Percentiles rank a stretch among this genome's conserved stretches.
phyloP scores from a whole-genome alignment of 2,329 filamentous ascomycete species.

The Ramularia endophylla region DNA sequence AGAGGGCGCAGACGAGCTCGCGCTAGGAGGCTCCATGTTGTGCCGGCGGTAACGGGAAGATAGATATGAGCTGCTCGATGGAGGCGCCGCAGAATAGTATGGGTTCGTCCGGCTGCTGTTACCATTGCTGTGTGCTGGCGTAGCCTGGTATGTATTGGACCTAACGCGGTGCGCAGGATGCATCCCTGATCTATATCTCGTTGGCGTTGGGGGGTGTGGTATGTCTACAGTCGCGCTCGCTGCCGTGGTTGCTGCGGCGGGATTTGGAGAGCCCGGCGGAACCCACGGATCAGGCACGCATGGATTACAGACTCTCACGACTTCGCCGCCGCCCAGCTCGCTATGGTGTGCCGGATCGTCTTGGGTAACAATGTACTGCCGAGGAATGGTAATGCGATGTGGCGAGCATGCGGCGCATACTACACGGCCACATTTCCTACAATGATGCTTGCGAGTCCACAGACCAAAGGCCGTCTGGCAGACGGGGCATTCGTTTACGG shows the following conservation, averaged over 20 bases:
- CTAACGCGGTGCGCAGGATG: too few relatives aligned
- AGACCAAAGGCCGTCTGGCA: constrained; percentile 75
- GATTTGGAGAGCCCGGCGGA: constrained; percentile 9
- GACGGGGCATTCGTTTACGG: constrained; percentile 78
- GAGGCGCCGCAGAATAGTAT: too few relatives aligned
- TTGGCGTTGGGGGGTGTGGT: constrained; percentile 2
- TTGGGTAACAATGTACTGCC: constrained; percentile 75
- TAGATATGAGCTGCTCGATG: too few relatives aligned
- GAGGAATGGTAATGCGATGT: constrained; percentile 88
- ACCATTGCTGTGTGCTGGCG: too few relatives aligned
- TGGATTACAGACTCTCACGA: constrained; percentile 65
- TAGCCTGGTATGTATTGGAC: too few relatives aligned
- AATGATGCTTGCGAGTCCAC: constrained; percentile 87
- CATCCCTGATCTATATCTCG: too few relatives aligned
- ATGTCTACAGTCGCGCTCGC: neutral
- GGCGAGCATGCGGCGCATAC: constrained; percentile 88
- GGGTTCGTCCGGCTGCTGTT: too few relatives aligned
- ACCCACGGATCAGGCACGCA: constrained; percentile 59
- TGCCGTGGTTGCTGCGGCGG: too few relatives aligned
- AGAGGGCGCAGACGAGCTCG: neutral
- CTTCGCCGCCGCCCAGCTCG: constrained; percentile 57
- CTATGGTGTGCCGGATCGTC: constrained; percentile 39
- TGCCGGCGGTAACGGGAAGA: too few relatives aligned
- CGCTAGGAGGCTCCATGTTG: neutral
- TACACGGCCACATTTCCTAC: constrained; percentile 88